phyloP scores from a whole-genome alignment of 2,329 filamentous ascomycete species.

The Microcyclospora pomicola region DNA sequence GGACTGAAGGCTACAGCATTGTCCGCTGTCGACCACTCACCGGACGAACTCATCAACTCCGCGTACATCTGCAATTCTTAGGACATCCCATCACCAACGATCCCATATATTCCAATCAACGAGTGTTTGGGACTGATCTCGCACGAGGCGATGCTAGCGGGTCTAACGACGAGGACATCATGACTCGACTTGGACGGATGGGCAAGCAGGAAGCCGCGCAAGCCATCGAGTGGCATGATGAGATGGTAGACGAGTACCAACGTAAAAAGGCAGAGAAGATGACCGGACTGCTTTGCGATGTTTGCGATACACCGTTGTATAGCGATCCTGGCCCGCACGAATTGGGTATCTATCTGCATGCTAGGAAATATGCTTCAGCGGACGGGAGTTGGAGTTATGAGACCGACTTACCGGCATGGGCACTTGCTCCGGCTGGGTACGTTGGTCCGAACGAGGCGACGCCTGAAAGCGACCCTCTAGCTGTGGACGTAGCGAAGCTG shows the following conservation, averaged over 20 bases:
- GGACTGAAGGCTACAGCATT: constrained; percentile 65
- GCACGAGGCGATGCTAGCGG: constrained; percentile 53
- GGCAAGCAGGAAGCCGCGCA: constrained; percentile 87
- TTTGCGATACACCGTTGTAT: constrained; percentile 81
- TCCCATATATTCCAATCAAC: constrained; percentile 90
- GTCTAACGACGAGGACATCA: constrained; percentile 78
- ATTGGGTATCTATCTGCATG: constrained; percentile 86
- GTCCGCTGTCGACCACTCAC: constrained; percentile 89
- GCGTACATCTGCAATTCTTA: constrained; percentile 87
- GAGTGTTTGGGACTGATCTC: constrained; percentile 74
- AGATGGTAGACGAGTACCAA: constrained; percentile 82
- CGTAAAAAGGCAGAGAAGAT: constrained; percentile 86
- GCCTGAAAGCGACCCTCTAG: constrained; percentile 32
- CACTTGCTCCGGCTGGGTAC: constrained; percentile 59
- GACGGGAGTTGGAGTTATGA: constrained; percentile 76
- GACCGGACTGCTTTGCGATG: constrained; percentile 66
- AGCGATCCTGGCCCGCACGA: constrained; percentile 85
- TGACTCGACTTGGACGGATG: constrained; percentile 73
- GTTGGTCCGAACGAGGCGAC: constrained; percentile 50
- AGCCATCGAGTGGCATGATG: constrained; percentile 83
- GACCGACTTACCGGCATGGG: constrained; percentile 76
- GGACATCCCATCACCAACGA: constrained; percentile 95
- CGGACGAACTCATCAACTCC: constrained; percentile 84
- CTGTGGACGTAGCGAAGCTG: constrained; percentile 28
- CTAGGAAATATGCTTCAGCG: constrained; percentile 73